phyloP scores from a whole-genome alignment of 768 basidiomycete genomes.

The Hericium rajendrae region DNA sequence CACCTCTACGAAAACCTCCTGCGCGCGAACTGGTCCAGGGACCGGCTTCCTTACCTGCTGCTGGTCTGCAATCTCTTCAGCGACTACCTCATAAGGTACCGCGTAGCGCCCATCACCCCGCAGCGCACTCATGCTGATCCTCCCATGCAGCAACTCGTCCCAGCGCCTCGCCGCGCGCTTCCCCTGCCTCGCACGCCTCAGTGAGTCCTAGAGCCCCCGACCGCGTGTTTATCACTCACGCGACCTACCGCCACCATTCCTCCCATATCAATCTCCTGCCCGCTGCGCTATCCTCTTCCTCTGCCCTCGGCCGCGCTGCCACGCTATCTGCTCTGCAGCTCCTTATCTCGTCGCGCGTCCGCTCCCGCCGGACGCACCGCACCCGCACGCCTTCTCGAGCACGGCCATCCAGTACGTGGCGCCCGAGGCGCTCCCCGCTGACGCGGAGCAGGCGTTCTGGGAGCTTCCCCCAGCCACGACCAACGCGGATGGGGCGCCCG shows the following conservation, averaged over 20 bases:
- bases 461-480: slow-evolving; percentile 6
- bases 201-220: slow-evolving; percentile 28
- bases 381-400: slow-evolving; percentile 61
- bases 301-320: too few species aligned
- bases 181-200: slow-evolving; percentile 44
- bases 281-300: not conserved
- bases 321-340: slow-evolving; percentile 25
- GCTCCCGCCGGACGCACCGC: slow-evolving; percentile 39
- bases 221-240: slow-evolving; percentile 1
- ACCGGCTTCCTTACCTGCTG: slow-evolving; percentile 36
- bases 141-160: slow-evolving; percentile 37
- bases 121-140: not conserved
- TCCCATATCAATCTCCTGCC: slow-evolving; percentile 8
- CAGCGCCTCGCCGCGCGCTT: slow-evolving; percentile 39
- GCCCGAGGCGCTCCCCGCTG: slow-evolving; percentile 12
- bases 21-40: slow-evolving; percentile 47
- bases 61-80: slow-evolving; percentile 57
- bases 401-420: slow-evolving; percentile 46
- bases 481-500: not conserved
- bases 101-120: not conserved
- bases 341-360: slow-evolving; percentile 36
- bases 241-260: slow-evolving; percentile 8
- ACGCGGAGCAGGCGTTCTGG: slow-evolving; percentile 21
- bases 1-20: slow-evolving; percentile 60
- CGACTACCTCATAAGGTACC: slow-evolving; percentile 45